A percentile compares a stretch with the other conserved stretches of the same genome.
Evolutionary conservation across 177 flowering plant genomes (phyloP).

Genomic region (Vitis hybrid): DNA sequence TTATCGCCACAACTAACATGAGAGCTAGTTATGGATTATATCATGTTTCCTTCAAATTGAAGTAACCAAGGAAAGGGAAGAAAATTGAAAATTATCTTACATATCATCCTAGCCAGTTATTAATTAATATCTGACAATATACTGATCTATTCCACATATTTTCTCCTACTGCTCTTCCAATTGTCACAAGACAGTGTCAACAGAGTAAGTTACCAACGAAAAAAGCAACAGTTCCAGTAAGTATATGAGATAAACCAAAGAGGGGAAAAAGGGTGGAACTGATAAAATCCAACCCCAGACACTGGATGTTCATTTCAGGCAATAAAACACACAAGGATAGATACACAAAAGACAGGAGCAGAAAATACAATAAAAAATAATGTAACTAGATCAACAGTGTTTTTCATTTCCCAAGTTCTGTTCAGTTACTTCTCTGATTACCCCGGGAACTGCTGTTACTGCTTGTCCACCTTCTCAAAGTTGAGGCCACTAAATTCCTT

Average conservation of each 20-base stretch:
- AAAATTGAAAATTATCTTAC: no score
- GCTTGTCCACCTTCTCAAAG: slow-evolving; percentile 69
- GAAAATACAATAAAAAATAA: slow-evolving; percentile 23
- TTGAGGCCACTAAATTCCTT: slow-evolving; percentile 60
- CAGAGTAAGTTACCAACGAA: neutral
- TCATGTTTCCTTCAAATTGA: no score
- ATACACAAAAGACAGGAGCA: slow-evolving; percentile 18
- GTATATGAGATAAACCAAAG: neutral
- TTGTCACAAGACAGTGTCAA: neutral
- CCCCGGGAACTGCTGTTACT: slow-evolving; percentile 37
- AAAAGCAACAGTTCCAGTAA: neutral
- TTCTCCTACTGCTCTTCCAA: neutral
- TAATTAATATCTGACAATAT: no score
- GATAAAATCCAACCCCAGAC: slow-evolving; percentile 16
- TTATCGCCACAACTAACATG: no score
- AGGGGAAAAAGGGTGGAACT: neutral
- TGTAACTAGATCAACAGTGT: slow-evolving; percentile 4
- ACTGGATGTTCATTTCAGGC: neutral
- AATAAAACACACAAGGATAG: slow-evolving; percentile 20
- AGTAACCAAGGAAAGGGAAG: no score
- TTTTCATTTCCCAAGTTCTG: neutral
- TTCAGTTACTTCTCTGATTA: slow-evolving; percentile 13
- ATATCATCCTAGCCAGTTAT: no score
- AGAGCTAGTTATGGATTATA: no score
- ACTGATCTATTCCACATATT: neutral